Conservation (phyloP, 805 yeast species). For the Candida silvicultrix region DNA sequence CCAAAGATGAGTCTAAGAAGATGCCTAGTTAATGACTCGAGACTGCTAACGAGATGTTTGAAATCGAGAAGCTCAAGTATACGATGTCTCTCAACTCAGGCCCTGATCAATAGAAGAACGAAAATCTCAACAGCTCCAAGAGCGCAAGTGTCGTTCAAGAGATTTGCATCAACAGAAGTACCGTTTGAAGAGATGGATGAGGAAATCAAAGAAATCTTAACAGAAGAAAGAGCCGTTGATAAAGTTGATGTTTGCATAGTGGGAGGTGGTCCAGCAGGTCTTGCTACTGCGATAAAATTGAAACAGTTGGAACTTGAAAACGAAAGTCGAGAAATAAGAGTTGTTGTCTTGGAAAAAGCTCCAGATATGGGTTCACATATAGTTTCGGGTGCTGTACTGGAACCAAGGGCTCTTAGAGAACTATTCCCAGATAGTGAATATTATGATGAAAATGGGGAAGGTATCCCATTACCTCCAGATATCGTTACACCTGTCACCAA, state of each 20-base stretch:
- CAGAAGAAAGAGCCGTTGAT: conserved; percentile 73
- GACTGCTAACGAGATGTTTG: not conserved
- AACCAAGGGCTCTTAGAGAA: conserved; percentile 83
- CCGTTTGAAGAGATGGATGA: conserved; percentile 23
- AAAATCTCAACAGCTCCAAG: not conserved
- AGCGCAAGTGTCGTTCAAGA: not conserved
- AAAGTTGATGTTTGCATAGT: conserved; percentile 91
- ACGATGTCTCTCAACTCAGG: not conserved
- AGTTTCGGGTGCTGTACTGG: conserved; percentile 90
- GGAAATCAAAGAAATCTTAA: conserved; percentile 42
- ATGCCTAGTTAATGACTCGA: not conserved
- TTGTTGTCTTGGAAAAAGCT: conserved; percentile 87
- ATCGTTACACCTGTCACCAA: conserved; percentile 66
- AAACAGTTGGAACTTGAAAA: conserved; percentile 75
- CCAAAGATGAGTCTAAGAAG: not conserved
- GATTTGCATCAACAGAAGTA: conserved; percentile 17
- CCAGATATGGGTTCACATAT: conserved; percentile 91
- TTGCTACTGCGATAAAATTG: conserved; percentile 85
- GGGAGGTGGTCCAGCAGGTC: conserved; percentile 98
- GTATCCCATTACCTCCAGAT: conserved; percentile 75
- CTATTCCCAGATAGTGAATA: conserved; percentile 65
- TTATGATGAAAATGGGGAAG: conserved; percentile 42
- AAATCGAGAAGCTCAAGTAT: not conserved
- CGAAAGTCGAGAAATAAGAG: conserved; percentile 65
- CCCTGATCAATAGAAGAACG: not conserved